Evolutionary conservation across 495 filamentous ascomycete species (phyloP), one percentile per base, ranked within the genome.

Genomic region (Neurospora pannonica): DNA sequence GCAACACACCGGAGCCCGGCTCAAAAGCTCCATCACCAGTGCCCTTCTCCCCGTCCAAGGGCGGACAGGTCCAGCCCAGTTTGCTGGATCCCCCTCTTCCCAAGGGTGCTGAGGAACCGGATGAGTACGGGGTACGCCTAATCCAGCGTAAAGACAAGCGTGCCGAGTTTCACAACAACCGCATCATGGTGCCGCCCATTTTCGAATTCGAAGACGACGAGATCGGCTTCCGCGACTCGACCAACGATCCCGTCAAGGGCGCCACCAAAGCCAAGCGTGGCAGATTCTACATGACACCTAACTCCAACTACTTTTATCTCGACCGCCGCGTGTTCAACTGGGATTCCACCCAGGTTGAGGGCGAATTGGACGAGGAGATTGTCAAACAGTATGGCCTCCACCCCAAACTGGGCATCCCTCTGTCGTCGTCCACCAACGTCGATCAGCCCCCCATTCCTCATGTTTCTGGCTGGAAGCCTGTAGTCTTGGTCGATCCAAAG

Each of bases 211-310:
- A 81, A 31, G 79, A 83, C 17, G 60, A 81, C 5, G 84, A 87
- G 72, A 86, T 87, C 46, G 85, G 85, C n/a, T 85, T 86, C 73
- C 85, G 85, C 6, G 85, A 86, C 62, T 86, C 85, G 15, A 80
- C 84, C 72, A 86, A 86, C 73, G 81, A 81, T 71, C 79, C 80
- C 69, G 78, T 79, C 38, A 84, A 83, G 75, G 80, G 81, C 39
- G 81, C 82, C 48, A 85, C 79, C 62, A 81, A 79, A 73, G 78
- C 79, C 3, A 78, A 78, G 34, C 79, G 85, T 48, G 84, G 85
- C 71, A 82, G 77, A 72, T 85, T 81, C 38, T 54, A 84, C 71
- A 78, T 81, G 70, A 80, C 79, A 62, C 84, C 85, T 3, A 82
- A 82, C 46, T 82, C 83, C 6, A 83, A 80, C 38, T 82, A 78